Evolutionary conservation across 2,329 filamentous ascomycete species (phyloP), one percentile per base, ranked within the genome.

Genomic region (Xylariaceae sp.): DNA sequence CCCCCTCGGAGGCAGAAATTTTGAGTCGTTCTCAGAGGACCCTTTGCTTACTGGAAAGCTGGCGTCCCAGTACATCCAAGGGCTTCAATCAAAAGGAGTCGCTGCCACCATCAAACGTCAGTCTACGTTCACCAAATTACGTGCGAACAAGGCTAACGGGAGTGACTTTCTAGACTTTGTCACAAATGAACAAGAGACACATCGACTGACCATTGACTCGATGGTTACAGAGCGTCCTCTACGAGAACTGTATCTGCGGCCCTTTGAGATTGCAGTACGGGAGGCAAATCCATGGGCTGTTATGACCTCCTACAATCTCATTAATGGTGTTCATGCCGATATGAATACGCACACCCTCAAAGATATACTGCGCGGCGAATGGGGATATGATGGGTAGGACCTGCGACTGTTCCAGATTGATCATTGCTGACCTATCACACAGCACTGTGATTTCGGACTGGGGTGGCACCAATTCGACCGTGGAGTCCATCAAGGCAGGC

Each of bases 21-120:
- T 94, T 60, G 90, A 95, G 70, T 91, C 89, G 0, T 94, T 91
- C 67, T 90, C 88, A 0, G 90, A 94, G 68, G 90, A 94, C 60
- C 89, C 89, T 0, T 79, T 86, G 10, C 76, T 95, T 5, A 89
- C 88, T 0, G 88, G 88, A 31, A 87, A 85, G 56, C 73, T 91
- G 54, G 86, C 87, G 12, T 82, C 86, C 1, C 80, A 87, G 54
- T 89, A 89, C 56, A 86, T 89, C 63, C 83, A 81, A 44, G 88
- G 87, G 7, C 74, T 89, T 49, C 89, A 94, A 64, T 84, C 86
- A 19, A 85, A 83, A 54, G 86, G 87, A 1, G 80, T 94, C 36
- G 84, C 86, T 7, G 88, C 89, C 11, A 90, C 89, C 0, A 84
- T 92, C 60, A 94, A 94, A 74, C 89, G 87, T 82, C 58, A 58